Evolutionary conservation across 257 asterid genomes (phyloP).

Genomic region (Scutellaria baicalensis): DNA sequence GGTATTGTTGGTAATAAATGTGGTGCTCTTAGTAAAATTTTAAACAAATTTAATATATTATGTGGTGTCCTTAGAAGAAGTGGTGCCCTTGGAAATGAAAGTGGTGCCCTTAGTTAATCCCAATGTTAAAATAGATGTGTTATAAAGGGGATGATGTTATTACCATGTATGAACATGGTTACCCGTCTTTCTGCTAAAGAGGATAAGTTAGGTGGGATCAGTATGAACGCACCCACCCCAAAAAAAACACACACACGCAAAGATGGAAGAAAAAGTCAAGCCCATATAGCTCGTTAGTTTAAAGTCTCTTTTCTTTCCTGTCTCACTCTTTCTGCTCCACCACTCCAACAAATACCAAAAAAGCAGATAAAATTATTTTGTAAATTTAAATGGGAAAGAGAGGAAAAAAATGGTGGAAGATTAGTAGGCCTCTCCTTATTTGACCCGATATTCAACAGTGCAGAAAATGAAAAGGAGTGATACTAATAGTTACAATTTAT

Average conservation of each 20-base stretch:
- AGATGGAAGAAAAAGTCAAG: neutral
- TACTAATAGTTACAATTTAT: neutral
- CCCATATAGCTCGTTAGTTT: constrained; percentile 7
- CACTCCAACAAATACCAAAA: neutral
- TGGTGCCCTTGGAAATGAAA: too few species aligned
- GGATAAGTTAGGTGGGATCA: too few species aligned
- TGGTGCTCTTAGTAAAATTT: too few species aligned
- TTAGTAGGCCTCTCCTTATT: constrained; percentile 7
- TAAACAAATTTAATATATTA: too few species aligned
- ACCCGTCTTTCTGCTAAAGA: too few species aligned
- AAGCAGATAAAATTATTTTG: neutral
- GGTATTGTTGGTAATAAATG: too few species aligned
- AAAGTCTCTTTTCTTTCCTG: neutral
- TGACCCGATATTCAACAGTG: constrained; percentile 12
- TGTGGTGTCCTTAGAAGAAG: too few species aligned
- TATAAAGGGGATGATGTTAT: too few species aligned
- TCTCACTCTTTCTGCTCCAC: constrained; percentile 9
- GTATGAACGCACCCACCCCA: neutral
- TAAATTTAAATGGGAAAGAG: neutral
- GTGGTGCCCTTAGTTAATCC: too few species aligned
- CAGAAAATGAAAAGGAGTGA: neutral
- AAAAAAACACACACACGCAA: neutral
- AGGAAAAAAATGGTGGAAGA: neutral
- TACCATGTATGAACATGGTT: too few species aligned
- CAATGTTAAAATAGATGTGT: too few species aligned